Evolutionary conservation across 202 grass and related monocot species (phyloP).

Genomic region (Sporobolus alterniflorus): DNA sequence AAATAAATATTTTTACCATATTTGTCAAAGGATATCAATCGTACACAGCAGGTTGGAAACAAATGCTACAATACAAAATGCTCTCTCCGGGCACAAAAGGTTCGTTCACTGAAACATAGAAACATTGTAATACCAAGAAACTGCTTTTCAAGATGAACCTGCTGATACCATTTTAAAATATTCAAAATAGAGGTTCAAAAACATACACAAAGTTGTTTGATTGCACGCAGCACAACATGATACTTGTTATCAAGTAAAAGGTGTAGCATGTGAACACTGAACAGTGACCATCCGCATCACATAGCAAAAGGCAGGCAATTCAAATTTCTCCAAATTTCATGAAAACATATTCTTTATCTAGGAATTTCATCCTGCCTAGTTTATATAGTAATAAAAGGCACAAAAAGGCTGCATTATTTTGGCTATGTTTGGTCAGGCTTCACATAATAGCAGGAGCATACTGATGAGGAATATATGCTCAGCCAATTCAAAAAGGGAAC

Average conservation of each 20-base stretch:
- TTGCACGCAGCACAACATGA: neutral
- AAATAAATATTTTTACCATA: slow-evolving; percentile 1
- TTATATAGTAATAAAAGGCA: neutral
- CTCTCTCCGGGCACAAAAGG: neutral
- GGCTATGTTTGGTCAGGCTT: neutral
- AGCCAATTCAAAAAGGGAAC: neutral
- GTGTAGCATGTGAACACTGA: neutral
- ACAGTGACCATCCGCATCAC: neutral
- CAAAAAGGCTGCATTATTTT: neutral
- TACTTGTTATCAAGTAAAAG: neutral
- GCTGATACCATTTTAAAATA: neutral
- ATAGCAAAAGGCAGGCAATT: neutral
- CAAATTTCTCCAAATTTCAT: neutral
- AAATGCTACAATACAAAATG: neutral
- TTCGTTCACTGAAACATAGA: neutral
- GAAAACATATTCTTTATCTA: neutral
- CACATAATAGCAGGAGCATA: neutral
- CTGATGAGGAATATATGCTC: neutral
- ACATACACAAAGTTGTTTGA: neutral
- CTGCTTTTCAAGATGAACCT: neutral
- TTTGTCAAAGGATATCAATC: slow-evolving; percentile 10
- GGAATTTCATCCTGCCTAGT: neutral
- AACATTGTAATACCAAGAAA: neutral
- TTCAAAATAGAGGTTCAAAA: neutral
- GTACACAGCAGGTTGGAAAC: neutral